Base-by-base conservation (phyloP, 2,329 filamentous ascomycete genomes). In the Nemania sp. region DNA sequence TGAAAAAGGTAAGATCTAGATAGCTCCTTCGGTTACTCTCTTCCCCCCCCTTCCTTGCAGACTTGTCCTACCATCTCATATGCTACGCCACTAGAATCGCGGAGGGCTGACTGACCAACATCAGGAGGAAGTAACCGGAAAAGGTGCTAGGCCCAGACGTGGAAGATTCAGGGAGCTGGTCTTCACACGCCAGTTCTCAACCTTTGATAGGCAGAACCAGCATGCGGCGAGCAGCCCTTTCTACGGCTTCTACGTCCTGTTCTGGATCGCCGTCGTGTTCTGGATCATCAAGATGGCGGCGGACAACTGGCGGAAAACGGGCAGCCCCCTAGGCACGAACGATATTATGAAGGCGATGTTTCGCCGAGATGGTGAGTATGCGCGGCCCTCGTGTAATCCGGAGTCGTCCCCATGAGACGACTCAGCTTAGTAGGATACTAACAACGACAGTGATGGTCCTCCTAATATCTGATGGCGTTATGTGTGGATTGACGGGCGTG, bases 181-280 rank as follows among this genome's bases (percentile, higher is more conserved):
- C 59, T 94, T 94, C 76, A 93, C 90, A 0, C 84, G 87, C 26
- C 89, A 90, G 68, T 92, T 93, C 74, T 92, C 90, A 5, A 86
- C 90, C 0, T 94, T 94, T 77, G 92, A 94, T 78, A 85, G 90
- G 11, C 89, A 92, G 71, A 94, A 93, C 74, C 84, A 86, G 5
- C 81, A 82, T 0, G 87, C 88, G 1, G 85, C 87, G 3, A 88
- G 90, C 55, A 93, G 89, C 49, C 89, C 90, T 0, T 94, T 94
- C 73, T 88, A 92, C 76, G 92, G 92, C 32, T 94, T 94, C 81
- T 94, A 92, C 75, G 92, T 90, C 0, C 82, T 95, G 0, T 93
- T 93, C 78, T 94, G 92, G 92, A 85, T 93, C 54, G 85, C 86
- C 8, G 88, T 93, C 69, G 85, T 86, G 6, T 77, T 94, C 51